Evolutionary conservation across 2,329 filamentous ascomycete genomes (phyloP).

Genomic region (Cryphonectria carpinicola): DNA sequence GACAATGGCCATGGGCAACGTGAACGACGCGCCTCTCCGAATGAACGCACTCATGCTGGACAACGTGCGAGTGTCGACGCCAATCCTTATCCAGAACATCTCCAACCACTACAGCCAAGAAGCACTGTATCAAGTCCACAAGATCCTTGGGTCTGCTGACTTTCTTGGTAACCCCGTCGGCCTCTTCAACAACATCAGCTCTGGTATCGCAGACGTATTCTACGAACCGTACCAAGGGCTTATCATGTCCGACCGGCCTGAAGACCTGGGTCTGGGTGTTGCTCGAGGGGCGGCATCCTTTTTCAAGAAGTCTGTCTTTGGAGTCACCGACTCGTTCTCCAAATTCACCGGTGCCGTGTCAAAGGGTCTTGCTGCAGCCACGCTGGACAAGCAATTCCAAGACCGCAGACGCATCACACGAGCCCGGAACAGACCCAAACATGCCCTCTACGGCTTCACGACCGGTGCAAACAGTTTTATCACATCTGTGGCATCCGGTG

Average conservation of each 20-base stretch:
- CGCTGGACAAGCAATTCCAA: constrained; percentile 98
- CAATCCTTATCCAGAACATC: constrained; percentile 81
- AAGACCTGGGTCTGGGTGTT: constrained; percentile 92
- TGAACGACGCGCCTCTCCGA: constrained; percentile 94
- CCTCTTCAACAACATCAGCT: constrained; percentile 97
- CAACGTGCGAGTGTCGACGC: constrained; percentile 88
- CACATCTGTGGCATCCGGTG: constrained; percentile 88
- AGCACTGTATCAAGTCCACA: constrained; percentile 92
- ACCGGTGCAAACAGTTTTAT: constrained; percentile 95
- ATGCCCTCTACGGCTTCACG: constrained; percentile 94
- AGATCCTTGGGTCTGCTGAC: constrained; percentile 94
- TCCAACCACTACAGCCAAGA: constrained; percentile 97
- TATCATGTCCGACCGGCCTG: constrained; percentile 92
- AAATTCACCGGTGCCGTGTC: constrained; percentile 97
- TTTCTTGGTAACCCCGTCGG: constrained; percentile 98
- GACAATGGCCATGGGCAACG: constrained; percentile 98
- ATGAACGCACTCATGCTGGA: constrained; percentile 94
- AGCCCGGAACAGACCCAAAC: constrained; percentile 92
- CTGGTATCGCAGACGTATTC: constrained; percentile 96
- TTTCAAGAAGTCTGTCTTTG: constrained; percentile 98
- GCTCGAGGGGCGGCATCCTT: constrained; percentile 97
- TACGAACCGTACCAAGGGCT: constrained; percentile 98
- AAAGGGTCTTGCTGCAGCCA: constrained; percentile 93
- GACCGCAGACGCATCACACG: constrained; percentile 92
- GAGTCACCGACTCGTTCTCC: constrained; percentile 94